phyloP scores from a whole-genome alignment of 2,329 filamentous ascomycete genomes.

The Fusarium kyushuense region DNA sequence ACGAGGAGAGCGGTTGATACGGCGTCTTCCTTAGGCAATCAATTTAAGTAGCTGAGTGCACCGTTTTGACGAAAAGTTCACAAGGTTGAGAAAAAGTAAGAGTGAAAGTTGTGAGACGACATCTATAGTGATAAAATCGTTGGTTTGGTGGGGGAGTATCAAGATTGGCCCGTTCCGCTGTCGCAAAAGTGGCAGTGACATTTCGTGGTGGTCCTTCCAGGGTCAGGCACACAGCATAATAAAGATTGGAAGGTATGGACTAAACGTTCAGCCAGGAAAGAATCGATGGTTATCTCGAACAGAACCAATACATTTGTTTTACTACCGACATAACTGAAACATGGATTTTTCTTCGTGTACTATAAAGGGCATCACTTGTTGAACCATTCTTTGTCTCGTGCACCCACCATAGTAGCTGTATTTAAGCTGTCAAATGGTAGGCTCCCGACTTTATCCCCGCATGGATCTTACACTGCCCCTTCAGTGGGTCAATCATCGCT shows the following conservation, averaged over 20 bases:
- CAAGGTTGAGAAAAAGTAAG: not conserved
- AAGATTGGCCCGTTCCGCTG: conserved; percentile 1
- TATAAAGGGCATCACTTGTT: not conserved
- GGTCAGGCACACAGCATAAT: no score
- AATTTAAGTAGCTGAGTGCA: not conserved
- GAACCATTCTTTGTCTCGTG: not conserved
- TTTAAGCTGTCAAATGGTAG: no score
- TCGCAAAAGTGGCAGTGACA: conserved; percentile 31
- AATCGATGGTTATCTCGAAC: not conserved
- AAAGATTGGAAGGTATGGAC: no score
- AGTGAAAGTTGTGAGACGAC: conserved; percentile 3
- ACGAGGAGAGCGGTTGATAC: not conserved
- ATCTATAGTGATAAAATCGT: conserved; percentile 1
- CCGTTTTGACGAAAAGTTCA: not conserved
- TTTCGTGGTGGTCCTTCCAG: conserved; percentile 2
- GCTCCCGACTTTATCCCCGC: conserved; percentile 11
- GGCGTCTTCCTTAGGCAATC: not conserved
- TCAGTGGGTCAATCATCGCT: conserved; percentile 26
- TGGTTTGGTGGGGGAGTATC: conserved; percentile 16
- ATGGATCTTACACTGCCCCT: conserved; percentile 27
- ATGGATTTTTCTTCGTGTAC: not conserved
- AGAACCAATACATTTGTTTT: not conserved
- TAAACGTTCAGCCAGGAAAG: not conserved
- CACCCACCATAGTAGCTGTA: no score
- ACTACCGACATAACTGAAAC: not conserved